A percentile compares a stretch with the other conserved stretches of the same genome.
Conservation (phyloP, 805 yeast species). For the Tetrapisispora fleetii region DNA sequence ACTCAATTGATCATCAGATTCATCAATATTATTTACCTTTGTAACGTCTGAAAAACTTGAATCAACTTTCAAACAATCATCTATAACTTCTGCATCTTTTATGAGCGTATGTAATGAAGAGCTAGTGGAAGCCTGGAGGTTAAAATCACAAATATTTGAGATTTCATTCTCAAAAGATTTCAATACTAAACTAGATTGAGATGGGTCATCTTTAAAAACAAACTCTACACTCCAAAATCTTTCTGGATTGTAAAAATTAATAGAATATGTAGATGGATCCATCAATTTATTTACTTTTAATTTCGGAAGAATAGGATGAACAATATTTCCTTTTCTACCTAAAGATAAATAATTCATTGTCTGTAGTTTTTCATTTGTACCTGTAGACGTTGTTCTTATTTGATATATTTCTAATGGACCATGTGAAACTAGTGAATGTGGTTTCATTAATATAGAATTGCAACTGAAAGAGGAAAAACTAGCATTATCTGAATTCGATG, state of each 20-base stretch:
- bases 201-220: conserved; percentile 3
- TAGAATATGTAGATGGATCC: conserved; percentile 37
- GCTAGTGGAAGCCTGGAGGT: neutral
- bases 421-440: conserved; percentile 13
- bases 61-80: neutral
- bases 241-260: conserved; percentile 65
- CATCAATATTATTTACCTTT: neutral
- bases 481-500: conserved; percentile 5
- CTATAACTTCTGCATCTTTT: neutral
- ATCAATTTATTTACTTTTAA: conserved; percentile 44
- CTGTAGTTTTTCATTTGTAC: conserved; percentile 10
- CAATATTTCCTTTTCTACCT: conserved; percentile 31
- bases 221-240: conserved; percentile 56
- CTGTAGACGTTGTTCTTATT: conserved; percentile 16
- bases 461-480: conserved; percentile 5
- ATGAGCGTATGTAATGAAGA: neutral
- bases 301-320: conserved; percentile 65
- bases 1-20: conserved; percentile 13
- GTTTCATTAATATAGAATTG: conserved; percentile 7
- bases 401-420: conserved; percentile 28
- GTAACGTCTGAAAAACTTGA: neutral
- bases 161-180: conserved; percentile 27
- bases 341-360: conserved; percentile 22
- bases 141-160: conserved; percentile 11
- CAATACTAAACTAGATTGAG: conserved; percentile 5